phyloP scores from a whole-genome alignment of 2,329 filamentous ascomycete species.

The Apiospora koreana region DNA sequence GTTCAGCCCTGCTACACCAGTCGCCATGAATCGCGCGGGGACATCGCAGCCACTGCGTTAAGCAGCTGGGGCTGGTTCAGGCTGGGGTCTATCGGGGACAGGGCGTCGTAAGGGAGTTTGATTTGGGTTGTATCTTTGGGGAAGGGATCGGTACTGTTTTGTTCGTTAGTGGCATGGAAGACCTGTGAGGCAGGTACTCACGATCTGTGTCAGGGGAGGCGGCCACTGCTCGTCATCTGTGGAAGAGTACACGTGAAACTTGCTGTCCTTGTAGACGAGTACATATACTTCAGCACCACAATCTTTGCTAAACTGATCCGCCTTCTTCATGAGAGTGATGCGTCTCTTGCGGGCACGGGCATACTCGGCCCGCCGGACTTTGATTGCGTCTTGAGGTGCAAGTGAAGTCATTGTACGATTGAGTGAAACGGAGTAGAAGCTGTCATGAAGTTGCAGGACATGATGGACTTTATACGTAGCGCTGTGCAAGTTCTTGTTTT shows the following conservation, averaged over 20 bases:
- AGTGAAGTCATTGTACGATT: neutral
- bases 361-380: neutral
- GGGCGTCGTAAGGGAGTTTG: neutral
- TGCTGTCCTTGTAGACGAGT: neutral
- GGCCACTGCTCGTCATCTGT: neutral
- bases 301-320: neutral
- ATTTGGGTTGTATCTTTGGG: neutral
- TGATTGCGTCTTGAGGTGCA: neutral
- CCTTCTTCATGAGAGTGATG: neutral
- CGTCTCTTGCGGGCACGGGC: neutral
- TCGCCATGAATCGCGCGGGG: too few relatives aligned
- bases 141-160: neutral
- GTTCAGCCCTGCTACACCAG: too few relatives aligned
- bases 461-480: neutral
- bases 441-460: too few relatives aligned
- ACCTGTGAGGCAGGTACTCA: neutral
- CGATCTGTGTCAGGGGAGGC: neutral
- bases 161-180: neutral
- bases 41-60: too few relatives aligned
- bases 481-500: too few relatives aligned
- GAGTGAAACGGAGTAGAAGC: too few relatives aligned
- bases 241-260: neutral
- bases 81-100: too few relatives aligned
- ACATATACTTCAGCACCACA: neutral
- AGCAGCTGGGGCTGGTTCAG: too few relatives aligned